Evolutionary conservation across 1,139 yeast species (phyloP), one percentile per base, ranked within the genome.

Genomic region (Suhomyces maxii): DNA sequence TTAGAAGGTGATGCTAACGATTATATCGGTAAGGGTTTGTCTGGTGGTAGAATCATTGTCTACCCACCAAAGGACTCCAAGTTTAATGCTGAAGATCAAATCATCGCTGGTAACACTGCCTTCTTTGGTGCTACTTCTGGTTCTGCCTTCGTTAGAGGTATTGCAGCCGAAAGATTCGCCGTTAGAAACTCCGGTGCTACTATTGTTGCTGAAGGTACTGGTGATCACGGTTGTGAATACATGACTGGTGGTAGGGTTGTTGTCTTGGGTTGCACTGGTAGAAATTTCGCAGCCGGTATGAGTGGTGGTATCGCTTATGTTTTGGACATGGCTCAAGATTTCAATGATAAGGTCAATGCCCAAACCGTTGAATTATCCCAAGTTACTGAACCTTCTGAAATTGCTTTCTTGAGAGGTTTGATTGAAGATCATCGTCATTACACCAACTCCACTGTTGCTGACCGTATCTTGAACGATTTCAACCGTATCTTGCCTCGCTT

Each of bases 181-280:
- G 99, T 93, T 49, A 87, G 99, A 77, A 93, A 93, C 79, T 93
- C 98, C 37, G 99, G 99, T 69, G 98, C 98, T 37, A 86, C 86
- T 50, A 95, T 96, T 55, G 98, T 93, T 54, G 90, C 89, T 55
- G 99, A 93, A 73, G 97, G 97, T 64, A 86, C 89, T 54, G 99
- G 99, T 76, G 97, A 91, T 66, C 97, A 93, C 68, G 98, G 99
- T 47, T 93, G 97, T 76, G 99, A 93, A 71, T 93, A 93, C 75
- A 93, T 93, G 99, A 90, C 98, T 60, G 98, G 99, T 68, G 99
- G 99, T 67, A 84, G 98, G 61, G 96, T 93, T 51, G 89, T 93
- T 64, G 89, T 93, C 45, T 80, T 93, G 57, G 97, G 98, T 42
- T 72, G 84, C 47, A 88, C 96, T 61, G 98, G 97, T 51, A 84